Conservation (phyloP, 2,329 filamentous ascomycete genomes). For the Diaporthe sp. region DNA sequence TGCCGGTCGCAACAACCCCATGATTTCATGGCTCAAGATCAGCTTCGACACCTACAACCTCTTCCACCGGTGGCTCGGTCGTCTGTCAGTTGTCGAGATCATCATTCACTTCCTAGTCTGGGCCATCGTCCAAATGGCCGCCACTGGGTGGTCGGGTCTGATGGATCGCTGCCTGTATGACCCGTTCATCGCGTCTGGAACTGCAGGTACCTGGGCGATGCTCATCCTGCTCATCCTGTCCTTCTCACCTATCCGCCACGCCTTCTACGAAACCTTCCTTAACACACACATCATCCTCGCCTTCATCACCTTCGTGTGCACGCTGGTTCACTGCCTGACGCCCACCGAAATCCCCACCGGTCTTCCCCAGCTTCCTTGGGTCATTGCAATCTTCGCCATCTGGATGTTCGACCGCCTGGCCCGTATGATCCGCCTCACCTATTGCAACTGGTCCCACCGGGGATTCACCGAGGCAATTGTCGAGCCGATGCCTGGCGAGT, state of each 20-base stretch:
- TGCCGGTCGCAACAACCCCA: slow-evolving; percentile 91
- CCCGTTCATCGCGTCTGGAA: slow-evolving; percentile 76
- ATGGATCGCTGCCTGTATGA: slow-evolving; percentile 66
- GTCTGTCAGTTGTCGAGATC: slow-evolving; percentile 78
- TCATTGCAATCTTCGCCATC: slow-evolving; percentile 79
- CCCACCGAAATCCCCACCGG: slow-evolving; percentile 71
- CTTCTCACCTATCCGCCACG: slow-evolving; percentile 86
- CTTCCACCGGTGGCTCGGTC: slow-evolving; percentile 85
- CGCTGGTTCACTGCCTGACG: slow-evolving; percentile 83
- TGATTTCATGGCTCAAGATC: slow-evolving; percentile 85
- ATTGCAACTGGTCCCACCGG: slow-evolving; percentile 73
- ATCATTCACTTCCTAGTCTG: slow-evolving; percentile 80
- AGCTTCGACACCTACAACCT: slow-evolving; percentile 98
- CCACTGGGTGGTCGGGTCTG: slow-evolving; percentile 73
- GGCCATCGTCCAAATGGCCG: slow-evolving; percentile 78
- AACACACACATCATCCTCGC: slow-evolving; percentile 86
- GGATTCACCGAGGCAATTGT: slow-evolving; percentile 75
- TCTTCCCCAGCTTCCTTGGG: slow-evolving; percentile 80
- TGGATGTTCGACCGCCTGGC: slow-evolving; percentile 81
- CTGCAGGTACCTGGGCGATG: slow-evolving; percentile 73
- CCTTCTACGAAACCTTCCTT: slow-evolving; percentile 97
- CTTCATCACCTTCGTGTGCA: slow-evolving; percentile 74
- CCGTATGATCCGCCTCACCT: slow-evolving; percentile 74
- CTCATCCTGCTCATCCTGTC: slow-evolving; percentile 77
- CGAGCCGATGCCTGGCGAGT: slow-evolving; percentile 78